Evolutionary conservation across 176 grass and related monocot genomes (phyloP).

Genomic region (Aegilops speltoides): DNA sequence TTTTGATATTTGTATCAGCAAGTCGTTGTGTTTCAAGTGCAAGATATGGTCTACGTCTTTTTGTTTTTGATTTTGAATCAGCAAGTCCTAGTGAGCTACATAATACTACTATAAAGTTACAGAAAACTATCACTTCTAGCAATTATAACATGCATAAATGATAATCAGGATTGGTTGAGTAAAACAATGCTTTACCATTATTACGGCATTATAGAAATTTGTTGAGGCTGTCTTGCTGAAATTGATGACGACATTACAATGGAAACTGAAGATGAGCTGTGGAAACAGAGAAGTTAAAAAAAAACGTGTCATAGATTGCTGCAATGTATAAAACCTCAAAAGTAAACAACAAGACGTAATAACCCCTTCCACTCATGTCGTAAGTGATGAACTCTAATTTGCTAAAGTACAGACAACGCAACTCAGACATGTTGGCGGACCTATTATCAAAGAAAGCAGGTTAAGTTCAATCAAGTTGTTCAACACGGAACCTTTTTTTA

Average conservation of each 20-base stretch:
- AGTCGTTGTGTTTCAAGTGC: too few species aligned
- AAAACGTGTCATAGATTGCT: background rate
- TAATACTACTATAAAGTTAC: background rate
- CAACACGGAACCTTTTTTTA: too few species aligned
- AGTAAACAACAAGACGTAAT: background rate
- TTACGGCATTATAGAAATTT: background rate
- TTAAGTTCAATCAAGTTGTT: background rate
- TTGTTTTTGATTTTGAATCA: background rate
- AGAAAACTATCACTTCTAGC: background rate
- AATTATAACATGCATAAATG: background rate
- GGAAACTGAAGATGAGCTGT: background rate
- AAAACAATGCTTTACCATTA: conserved; percentile 1
- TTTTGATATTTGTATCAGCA: too few species aligned
- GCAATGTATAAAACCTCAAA: background rate
- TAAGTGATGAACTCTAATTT: background rate
- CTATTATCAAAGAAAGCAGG: background rate
- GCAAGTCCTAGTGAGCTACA: background rate
- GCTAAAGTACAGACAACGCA: too few species aligned
- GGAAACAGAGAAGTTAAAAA: background rate
- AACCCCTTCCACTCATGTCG: background rate
- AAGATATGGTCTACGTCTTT: background rate
- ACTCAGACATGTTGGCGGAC: background rate
- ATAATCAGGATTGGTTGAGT: background rate
- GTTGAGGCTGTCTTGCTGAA: background rate
- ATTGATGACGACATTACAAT: conserved; percentile 25